Conservation (phyloP, 345 rosid species). For the Reutealis trisperma region DNA sequence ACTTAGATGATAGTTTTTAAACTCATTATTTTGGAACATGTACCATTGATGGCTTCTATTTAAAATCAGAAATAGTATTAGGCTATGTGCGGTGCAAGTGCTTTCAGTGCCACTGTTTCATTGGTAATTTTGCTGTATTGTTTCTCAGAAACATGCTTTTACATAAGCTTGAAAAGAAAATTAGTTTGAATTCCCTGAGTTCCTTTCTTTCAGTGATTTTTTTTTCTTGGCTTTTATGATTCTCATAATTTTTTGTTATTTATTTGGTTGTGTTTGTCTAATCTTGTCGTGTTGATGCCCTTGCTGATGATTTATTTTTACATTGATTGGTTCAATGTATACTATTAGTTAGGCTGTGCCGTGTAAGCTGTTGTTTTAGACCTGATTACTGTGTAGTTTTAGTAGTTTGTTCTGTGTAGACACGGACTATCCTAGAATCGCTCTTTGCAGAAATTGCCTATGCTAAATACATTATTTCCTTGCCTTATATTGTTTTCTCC, state of each 20-base stretch:
- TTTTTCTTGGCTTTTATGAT: neutral
- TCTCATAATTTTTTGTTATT: neutral
- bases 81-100: neutral
- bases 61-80: neutral
- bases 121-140: neutral
- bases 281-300: too few relatives aligned
- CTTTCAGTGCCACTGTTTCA: neutral
- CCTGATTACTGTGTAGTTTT: neutral
- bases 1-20: neutral
- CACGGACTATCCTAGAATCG: neutral
- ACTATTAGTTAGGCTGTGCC: neutral
- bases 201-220: neutral
- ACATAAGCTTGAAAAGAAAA: neutral
- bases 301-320: neutral
- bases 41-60: neutral
- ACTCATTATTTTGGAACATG: neutral
- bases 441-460: neutral
- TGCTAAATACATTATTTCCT: neutral
- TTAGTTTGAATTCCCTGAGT: neutral
- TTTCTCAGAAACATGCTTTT: neutral
- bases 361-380: neutral
- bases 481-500: too few relatives aligned
- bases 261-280: neutral
- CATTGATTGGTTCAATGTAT: neutral
- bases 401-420: neutral